Evolutionary conservation across 1,284 basidiomycete species (phyloP), one percentile per base, ranked within the genome.

Genomic region (Tranzscheliella williamsii): DNA sequence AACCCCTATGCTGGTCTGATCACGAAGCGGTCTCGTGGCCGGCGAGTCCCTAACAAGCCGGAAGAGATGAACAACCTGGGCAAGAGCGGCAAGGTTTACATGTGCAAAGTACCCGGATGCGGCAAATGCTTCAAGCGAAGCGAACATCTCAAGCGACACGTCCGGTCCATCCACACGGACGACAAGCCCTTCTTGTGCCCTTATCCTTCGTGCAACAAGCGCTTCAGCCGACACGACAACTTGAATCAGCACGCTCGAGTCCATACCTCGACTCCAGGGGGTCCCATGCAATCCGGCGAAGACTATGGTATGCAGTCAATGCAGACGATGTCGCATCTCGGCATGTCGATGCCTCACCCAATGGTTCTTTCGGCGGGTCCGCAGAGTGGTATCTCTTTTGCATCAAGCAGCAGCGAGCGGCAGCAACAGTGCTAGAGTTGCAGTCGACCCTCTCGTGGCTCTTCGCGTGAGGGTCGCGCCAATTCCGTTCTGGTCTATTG

Each of bases 61-160:
- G 62, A 70, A 38, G 70, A 72, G 61, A 61, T 73, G 54, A 66
- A 62, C 53, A 72, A 73, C 46, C 60, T 73, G 31, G 70, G 70
- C 38, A 73, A 73, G 65, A 67, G 67, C 31, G 72, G 70, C 46
- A 72, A 70, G 52, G 63, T 73, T n/a, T 72, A 71, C 54, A 70
- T 67, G 13, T 73, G 72, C 68, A 68, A 70, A 38, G 71, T 73
- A 15, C 69, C 67, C 22, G 71, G 70, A 30, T 73, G 71, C 29
- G 70, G 70, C 43, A 73, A 73, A 48, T 70, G 67, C 38, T 73
- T 73, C 62, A 71, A 71, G 47, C 67, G 71, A 18, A 68, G 65
- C 48, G 71, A 73, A 45, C 71, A 73, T 32, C 62, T 73, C 48
- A 73, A 73, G 61, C 46, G 71, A 17, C 71, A 73, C 38, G 65